Percentiles rank a stretch among this genome's conserved stretches.
Evolutionary conservation across 163 green algal genomes (phyloP).

Genomic region (Picocystis sp.): DNA sequence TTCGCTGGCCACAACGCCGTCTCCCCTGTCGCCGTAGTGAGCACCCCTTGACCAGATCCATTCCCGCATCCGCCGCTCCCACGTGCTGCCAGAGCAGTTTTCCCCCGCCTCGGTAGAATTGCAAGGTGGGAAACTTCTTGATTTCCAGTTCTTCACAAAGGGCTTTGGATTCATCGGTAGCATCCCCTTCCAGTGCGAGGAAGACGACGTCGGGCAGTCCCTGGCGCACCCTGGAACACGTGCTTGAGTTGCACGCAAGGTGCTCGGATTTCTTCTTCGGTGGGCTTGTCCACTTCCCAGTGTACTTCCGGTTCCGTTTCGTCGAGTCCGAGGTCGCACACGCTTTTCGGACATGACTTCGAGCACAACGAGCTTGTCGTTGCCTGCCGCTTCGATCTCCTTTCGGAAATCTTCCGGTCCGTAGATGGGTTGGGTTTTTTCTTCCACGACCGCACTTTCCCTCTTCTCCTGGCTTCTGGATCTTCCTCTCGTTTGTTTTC

Average conservation of each 20-base stretch:
- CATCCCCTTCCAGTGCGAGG: slow-evolving; percentile 34
- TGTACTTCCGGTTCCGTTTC: slow-evolving; percentile 46
- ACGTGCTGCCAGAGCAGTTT: slow-evolving; percentile 60
- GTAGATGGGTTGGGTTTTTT: slow-evolving; percentile 31
- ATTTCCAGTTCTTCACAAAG: slow-evolving; percentile 41
- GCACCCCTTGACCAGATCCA: slow-evolving; percentile 41
- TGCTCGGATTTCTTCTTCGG: slow-evolving; percentile 15
- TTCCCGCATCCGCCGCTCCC: slow-evolving; percentile 34
- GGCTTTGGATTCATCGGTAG: slow-evolving; percentile 22
- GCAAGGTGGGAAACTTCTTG: slow-evolving; percentile 51
- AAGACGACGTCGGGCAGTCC: slow-evolving; percentile 58
- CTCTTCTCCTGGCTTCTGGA: slow-evolving; percentile 15
- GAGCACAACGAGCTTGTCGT: slow-evolving; percentile 47
- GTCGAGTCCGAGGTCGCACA: slow-evolving; percentile 41
- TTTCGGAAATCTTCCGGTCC: slow-evolving; percentile 23
- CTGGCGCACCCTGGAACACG: slow-evolving; percentile 46
- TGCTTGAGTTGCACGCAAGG: slow-evolving; percentile 46
- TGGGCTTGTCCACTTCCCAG: slow-evolving; percentile 38
- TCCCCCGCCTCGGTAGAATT: slow-evolving; percentile 50
- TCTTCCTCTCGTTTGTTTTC: too few species aligned
- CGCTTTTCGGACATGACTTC: slow-evolving; percentile 35
- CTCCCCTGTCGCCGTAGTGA: slow-evolving; percentile 36
- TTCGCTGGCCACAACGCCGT: slow-evolving; percentile 31
- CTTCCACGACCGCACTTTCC: slow-evolving; percentile 39
- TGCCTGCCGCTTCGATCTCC: slow-evolving; percentile 24